phyloP scores from a whole-genome alignment of 148 eudicot species.

The Rhododendron ovatum region DNA sequence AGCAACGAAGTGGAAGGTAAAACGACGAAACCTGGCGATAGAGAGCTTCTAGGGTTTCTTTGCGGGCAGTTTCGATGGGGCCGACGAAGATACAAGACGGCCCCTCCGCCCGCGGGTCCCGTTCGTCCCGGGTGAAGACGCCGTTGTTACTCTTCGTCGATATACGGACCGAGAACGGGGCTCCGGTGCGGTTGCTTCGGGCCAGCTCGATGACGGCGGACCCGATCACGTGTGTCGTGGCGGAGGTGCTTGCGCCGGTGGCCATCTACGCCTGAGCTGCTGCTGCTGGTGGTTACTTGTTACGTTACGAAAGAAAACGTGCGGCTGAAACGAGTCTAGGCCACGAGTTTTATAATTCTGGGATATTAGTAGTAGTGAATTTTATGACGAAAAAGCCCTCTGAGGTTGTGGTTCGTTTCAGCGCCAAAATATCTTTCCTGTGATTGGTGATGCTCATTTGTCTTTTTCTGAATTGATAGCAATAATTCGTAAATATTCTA shows the following conservation, averaged over 20 bases:
- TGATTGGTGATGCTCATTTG: background rate
- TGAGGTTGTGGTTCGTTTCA: background rate
- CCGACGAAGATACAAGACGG: slow-evolving; percentile 89
- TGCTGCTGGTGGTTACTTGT: background rate
- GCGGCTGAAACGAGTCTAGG: background rate
- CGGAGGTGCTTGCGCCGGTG: slow-evolving; percentile 34
- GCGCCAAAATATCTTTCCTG: background rate
- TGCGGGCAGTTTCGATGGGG: slow-evolving; percentile 74
- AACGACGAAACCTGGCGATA: slow-evolving; percentile 57
- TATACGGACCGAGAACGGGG: slow-evolving; percentile 32
- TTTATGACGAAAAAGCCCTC: background rate
- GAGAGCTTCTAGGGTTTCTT: slow-evolving; percentile 93
- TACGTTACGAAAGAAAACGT: background rate
- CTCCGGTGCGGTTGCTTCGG: slow-evolving; percentile 26
- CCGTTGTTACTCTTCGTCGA: slow-evolving; percentile 21
- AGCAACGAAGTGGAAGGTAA: background rate
- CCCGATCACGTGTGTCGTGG: slow-evolving; percentile 27
- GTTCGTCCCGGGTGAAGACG: slow-evolving; percentile 19
- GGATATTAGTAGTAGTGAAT: background rate
- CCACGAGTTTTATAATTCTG: background rate
- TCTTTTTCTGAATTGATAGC: too few species aligned
- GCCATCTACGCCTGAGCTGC: slow-evolving; percentile 27
- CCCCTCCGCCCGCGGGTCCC: slow-evolving; percentile 38
- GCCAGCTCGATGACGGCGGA: slow-evolving; percentile 17
- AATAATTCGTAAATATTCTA: too few species aligned